Base-by-base conservation (phyloP, 257 asterid species). In the Solanum clarkiae region DNA sequence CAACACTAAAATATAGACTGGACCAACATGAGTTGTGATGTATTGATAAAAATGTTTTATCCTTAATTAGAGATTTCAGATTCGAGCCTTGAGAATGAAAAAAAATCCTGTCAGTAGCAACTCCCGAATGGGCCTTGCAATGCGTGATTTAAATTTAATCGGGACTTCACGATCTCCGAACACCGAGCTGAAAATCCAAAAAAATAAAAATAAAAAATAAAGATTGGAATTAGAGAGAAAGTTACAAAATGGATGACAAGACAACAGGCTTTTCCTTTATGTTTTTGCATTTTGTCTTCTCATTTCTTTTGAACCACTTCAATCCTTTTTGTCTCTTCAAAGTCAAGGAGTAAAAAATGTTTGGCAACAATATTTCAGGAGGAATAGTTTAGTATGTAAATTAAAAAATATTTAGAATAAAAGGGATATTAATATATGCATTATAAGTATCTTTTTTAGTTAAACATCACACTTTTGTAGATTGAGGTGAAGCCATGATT, bases 241-340 rank as follows among this genome's bases (percentile, higher is more conserved):
- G 44, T 22, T 29, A 77, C 17, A 59, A 70, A 84, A 66, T 69
- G 84, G 84, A 77, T 16, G 84, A 77, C 40, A 42, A 66, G 80
- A 82, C 83, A 36, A 62, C 81, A 51, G 79, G 11, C 65, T 1
- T 9, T 68, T 26, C 26, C 44, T 80, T 80, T 84, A 65, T 81
- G 81, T 45, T 51, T 47, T 16, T 49, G 60, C 65, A 22, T 77
- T 51, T 89, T 87, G 87, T 72, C 85, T 83, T 84, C 17, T 87
- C 81, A 15, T 17, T 13, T 86, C 70, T 79, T 74, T 81, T 89
- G 86, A 88, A 87, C 89, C 74, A 65, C 89, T 85, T 85, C 85
- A 56, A 85, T 22, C 84, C 81, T 68, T 84, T 85, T 86, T 87
- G 86, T 60, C 86, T 72, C 36, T 80, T 86, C 89, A 40, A 56